phyloP scores from a whole-genome alignment of 306 rosid genomes.

The Gillenia trifoliata region DNA sequence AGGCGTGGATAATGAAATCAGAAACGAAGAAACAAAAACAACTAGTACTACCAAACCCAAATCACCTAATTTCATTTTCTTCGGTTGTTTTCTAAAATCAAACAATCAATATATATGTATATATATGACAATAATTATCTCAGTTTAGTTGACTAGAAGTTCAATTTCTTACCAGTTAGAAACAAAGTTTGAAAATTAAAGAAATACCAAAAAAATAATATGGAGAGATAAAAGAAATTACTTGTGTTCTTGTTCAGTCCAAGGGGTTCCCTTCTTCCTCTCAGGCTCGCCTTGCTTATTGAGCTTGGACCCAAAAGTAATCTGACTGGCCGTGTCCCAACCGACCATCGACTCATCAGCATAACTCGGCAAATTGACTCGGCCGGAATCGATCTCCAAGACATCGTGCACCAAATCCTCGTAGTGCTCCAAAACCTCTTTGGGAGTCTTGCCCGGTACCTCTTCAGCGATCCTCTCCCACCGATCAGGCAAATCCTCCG shows the following conservation, averaged over 20 bases:
- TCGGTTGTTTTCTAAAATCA: not conserved
- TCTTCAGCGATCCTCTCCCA: conserved; percentile 63
- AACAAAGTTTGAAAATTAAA: not conserved
- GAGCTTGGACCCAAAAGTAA: conserved; percentile 51
- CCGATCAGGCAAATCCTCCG: conserved; percentile 55
- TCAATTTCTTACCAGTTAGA: not conserved
- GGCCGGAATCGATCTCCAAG: conserved; percentile 67
- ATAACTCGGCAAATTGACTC: conserved; percentile 61
- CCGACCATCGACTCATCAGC: conserved; percentile 40
- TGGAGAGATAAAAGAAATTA: conserved; percentile 1
- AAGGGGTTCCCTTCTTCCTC: conserved; percentile 84
- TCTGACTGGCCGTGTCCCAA: conserved; percentile 64
- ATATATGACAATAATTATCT: not conserved
- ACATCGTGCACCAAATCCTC: conserved; percentile 65
- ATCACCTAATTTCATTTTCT: not conserved
- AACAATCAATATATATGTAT: not conserved
- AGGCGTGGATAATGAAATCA: not conserved
- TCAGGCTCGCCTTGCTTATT: conserved; percentile 43
- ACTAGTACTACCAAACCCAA: too few species aligned
- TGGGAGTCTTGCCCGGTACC: conserved; percentile 55
- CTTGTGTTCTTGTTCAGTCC: conserved; percentile 92
- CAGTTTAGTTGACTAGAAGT: not conserved
- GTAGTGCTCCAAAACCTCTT: conserved; percentile 56
- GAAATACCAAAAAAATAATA: not conserved
- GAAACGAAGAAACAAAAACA: not conserved